Percentiles rank a stretch among this genome's conserved stretches.
phyloP scores from a whole-genome alignment of 768 basidiomycete species.

The Neoboletus brunneissimus region DNA sequence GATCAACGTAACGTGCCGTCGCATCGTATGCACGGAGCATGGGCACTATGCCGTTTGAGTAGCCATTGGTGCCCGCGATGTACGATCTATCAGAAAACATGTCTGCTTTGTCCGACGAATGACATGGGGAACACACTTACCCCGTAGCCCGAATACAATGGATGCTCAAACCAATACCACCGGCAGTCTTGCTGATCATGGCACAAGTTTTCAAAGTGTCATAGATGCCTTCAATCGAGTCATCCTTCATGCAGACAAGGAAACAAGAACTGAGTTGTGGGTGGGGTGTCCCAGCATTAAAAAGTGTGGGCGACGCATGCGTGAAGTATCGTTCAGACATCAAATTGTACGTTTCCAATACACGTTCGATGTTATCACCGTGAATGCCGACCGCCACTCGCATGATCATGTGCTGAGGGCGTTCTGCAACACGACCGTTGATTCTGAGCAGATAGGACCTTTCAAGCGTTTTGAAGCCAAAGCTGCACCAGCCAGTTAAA shows the following conservation, averaged over 20 bases:
- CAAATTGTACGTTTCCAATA: conserved; percentile 88
- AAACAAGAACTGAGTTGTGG: conserved; percentile 97
- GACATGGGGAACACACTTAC: conserved; percentile 40
- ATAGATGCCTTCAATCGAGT: conserved; percentile 98
- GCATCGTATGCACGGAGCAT: conserved; percentile 99
- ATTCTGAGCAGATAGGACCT: conserved; percentile 95
- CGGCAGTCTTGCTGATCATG: conserved; percentile 99
- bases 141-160: conserved; percentile 96
- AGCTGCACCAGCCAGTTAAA: conserved; percentile 44
- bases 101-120: not conserved
- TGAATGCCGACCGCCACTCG: conserved; percentile 98
- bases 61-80: conserved; percentile 98
- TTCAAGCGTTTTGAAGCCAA: conserved; percentile 99
- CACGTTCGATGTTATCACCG: conserved; percentile 82
- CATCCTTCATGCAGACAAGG: conserved; percentile 97
- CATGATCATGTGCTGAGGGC: conserved; percentile 99
- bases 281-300: conserved; percentile 96
- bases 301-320: conserved; percentile 95
- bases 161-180: conserved; percentile 94
- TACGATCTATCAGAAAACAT: conserved; percentile 63
- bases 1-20: conserved; percentile 97
- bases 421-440: conserved; percentile 91
- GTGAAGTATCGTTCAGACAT: conserved; percentile 99
- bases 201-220: conserved; percentile 98
- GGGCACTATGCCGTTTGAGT: conserved; percentile 98